Percentiles rank a stretch among this genome's conserved stretches.
Evolutionary conservation across 1,284 basidiomycete genomes (phyloP).

Genomic region (Microbotryomycetes sp.): DNA sequence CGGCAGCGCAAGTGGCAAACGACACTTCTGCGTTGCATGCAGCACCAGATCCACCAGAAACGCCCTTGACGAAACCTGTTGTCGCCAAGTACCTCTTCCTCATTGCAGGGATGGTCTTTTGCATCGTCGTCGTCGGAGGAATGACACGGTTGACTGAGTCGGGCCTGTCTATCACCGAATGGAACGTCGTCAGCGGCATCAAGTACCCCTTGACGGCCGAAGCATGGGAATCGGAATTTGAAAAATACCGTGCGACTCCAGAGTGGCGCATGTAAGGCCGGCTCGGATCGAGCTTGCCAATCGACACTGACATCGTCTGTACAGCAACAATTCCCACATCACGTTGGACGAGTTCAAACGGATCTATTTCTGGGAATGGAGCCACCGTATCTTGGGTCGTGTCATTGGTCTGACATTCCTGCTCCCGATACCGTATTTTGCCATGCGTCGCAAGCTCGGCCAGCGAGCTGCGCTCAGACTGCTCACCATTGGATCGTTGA

Average conservation of each 20-base stretch:
- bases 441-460: slow-evolving; percentile 51
- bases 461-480: slow-evolving; percentile 25
- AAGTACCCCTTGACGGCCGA: slow-evolving; percentile 68
- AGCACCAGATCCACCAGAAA: slow-evolving; percentile 21
- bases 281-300: neutral
- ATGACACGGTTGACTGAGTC: slow-evolving; percentile 96
- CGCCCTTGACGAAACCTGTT: slow-evolving; percentile 61
- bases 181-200: slow-evolving; percentile 87
- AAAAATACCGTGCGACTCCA: slow-evolving; percentile 90
- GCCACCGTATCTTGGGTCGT: slow-evolving; percentile 86
- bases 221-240: slow-evolving; percentile 85
- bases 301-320: neutral
- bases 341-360: slow-evolving; percentile 84
- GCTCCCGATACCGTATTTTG: slow-evolving; percentile 69
- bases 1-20: neutral
- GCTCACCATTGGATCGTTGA: slow-evolving; percentile 35
- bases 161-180: slow-evolving; percentile 95
- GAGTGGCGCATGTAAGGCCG: slow-evolving; percentile 81
- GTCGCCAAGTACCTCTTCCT: slow-evolving; percentile 72
- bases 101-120: slow-evolving; percentile 77
- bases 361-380: slow-evolving; percentile 99
- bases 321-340: slow-evolving; percentile 79
- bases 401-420: slow-evolving; percentile 61
- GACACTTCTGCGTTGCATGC: slow-evolving; percentile 31
- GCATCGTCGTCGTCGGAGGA: slow-evolving; percentile 90